Evolutionary conservation across 495 filamentous ascomycete species (phyloP).

Genomic region (Podospora tetraspora): DNA sequence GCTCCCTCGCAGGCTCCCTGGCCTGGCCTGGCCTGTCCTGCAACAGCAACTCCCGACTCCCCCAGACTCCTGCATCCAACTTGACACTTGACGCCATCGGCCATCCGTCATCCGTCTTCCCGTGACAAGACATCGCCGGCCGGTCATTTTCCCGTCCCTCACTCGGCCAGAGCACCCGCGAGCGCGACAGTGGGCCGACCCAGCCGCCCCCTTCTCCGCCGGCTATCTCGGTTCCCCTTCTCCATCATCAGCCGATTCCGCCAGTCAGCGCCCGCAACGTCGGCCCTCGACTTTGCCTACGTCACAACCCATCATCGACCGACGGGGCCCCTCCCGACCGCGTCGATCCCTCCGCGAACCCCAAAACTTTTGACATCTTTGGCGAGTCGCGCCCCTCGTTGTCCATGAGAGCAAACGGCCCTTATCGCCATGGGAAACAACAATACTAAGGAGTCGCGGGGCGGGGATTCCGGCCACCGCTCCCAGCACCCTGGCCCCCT

Average conservation of each 20-base stretch:
- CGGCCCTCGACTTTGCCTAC: neutral
- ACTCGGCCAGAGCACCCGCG: neutral
- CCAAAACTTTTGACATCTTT: neutral
- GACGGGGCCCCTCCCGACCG: neutral
- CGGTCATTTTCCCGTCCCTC: neutral
- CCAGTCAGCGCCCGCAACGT: neutral
- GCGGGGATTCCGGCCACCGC: conserved; percentile 24
- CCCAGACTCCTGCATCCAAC: neutral
- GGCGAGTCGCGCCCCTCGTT: neutral
- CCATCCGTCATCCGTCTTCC: neutral
- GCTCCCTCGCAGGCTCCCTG: neutral
- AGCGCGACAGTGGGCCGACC: neutral
- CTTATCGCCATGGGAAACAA: conserved; percentile 27
- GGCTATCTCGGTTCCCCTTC: neutral
- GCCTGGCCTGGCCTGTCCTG: neutral
- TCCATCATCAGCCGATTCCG: neutral
- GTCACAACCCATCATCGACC: neutral
- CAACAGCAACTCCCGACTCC: neutral
- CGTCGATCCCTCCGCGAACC: neutral
- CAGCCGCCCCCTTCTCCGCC: neutral
- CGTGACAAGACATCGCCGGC: neutral
- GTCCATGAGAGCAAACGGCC: neutral
- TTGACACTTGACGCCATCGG: neutral
- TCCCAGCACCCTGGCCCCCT: conserved; percentile 16
- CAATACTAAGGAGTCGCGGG: conserved; percentile 31